Evolutionary conservation across 768 basidiomycete species (phyloP).

Genomic region (Cystobasidium tubakii): DNA sequence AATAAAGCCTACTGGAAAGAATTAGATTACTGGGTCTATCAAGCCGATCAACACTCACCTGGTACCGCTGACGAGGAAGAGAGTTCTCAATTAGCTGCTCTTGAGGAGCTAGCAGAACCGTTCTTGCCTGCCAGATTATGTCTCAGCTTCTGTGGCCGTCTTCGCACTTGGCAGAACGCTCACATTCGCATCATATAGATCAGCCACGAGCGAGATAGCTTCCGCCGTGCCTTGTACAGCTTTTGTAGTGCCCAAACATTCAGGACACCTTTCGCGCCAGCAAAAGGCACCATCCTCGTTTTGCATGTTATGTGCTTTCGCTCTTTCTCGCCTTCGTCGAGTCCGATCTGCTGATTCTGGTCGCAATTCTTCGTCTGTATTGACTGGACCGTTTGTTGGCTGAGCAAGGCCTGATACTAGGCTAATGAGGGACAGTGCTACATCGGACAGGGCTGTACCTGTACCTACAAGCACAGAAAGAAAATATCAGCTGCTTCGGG

Average conservation of each 20-base stretch:
- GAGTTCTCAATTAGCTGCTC: conserved; percentile 64
- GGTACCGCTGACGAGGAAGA: conserved; percentile 70
- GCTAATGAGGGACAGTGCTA: background rate
- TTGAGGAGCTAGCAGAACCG: conserved; percentile 66
- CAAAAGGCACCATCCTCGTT: conserved; percentile 78
- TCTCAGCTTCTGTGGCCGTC: background rate
- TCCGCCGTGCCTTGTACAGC: conserved; percentile 71
- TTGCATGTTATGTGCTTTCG: conserved; percentile 48
- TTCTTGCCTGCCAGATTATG: conserved; percentile 58
- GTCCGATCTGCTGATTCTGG: conserved; percentile 10
- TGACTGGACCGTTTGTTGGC: background rate
- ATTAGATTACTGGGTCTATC: background rate
- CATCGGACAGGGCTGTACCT: background rate
- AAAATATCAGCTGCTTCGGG: background rate
- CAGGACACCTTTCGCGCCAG: conserved; percentile 65
- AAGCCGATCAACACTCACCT: conserved; percentile 51
- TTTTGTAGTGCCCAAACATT: conserved; percentile 71
- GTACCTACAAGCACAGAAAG: background rate
- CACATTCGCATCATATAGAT: conserved; percentile 73
- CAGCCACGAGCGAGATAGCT: conserved; percentile 65
- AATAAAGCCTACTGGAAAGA: background rate
- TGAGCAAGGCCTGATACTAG: conserved; percentile 25
- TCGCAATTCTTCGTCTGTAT: background rate
- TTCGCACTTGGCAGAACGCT: conserved; percentile 47
- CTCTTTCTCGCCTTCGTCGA: background rate